These are phyloP conservation scores for Polyporus tsugae DNA, from an alignment of 1,284 basidiomycete genomes.

Conservation along the genomic window DNA sequence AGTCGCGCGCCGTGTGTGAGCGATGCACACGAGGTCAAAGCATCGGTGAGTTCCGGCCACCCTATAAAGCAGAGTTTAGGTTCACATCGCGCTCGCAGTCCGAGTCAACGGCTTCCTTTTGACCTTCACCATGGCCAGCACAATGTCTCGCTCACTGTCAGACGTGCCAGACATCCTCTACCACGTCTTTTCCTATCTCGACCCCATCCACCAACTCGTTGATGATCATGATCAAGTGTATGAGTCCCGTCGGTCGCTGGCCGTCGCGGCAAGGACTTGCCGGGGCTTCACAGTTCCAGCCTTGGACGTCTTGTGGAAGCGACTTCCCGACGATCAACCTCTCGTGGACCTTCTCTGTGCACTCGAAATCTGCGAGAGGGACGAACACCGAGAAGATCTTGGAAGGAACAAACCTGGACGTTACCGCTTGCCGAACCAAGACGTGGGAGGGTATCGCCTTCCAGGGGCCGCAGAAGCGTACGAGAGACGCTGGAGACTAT, in stretches of 20 bases:
- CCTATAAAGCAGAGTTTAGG: neutral
- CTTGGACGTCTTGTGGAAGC: neutral
- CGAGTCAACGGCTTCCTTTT: neutral
- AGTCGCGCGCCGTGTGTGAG: conserved; percentile 3
- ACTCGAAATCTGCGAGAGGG: neutral
- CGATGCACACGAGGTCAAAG: neutral
- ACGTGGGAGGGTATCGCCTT: neutral
- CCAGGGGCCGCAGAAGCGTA: neutral
- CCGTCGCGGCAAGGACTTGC: neutral
- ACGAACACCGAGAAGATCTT: neutral
- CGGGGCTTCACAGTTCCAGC: neutral
- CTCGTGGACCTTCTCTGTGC: neutral
- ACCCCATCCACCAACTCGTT: neutral
- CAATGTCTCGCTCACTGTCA: neutral
- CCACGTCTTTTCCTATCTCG: neutral
- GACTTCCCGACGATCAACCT: neutral
- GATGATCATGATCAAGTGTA: neutral
- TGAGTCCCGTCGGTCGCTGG: conserved; percentile 1
- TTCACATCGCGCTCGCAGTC: too few species aligned
- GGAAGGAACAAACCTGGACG: neutral
- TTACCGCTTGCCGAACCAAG: neutral
- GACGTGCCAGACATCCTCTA: neutral
- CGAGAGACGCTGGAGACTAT: neutral
- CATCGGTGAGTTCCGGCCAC: neutral
- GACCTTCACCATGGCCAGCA: neutral